Percentiles rank a stretch among this genome's conserved stretches.
Evolutionary conservation across 2,329 filamentous ascomycete species (phyloP).

Genomic region (Penicillium sclerotigenum): DNA sequence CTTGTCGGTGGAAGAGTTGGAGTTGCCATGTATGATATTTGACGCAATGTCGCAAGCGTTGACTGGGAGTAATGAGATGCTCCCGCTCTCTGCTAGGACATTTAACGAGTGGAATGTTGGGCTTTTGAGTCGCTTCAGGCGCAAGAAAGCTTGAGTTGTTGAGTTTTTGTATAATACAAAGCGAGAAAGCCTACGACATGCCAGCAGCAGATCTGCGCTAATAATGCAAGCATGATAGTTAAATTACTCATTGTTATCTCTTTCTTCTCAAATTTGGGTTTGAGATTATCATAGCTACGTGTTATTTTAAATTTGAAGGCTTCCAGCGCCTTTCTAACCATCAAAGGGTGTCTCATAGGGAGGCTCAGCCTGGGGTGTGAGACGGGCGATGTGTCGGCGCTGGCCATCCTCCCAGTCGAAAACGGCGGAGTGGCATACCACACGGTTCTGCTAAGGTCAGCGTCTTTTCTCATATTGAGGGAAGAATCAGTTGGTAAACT

Average conservation of each 20-base stretch:
- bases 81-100: conserved; percentile 49
- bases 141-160: neutral
- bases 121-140: conserved; percentile 47
- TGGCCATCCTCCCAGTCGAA: conserved; percentile 79
- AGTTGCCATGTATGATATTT: conserved; percentile 39
- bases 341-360: conserved; percentile 68
- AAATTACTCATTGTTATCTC: neutral
- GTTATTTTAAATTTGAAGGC: neutral
- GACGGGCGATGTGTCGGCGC: conserved; percentile 73
- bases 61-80: conserved; percentile 39
- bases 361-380: conserved; percentile 77
- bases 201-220: too few relatives aligned
- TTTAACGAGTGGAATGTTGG: conserved; percentile 57
- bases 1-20: conserved; percentile 50
- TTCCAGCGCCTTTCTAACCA: conserved; percentile 12
- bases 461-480: neutral
- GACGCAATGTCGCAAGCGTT: conserved; percentile 38
- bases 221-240: neutral
- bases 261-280: neutral
- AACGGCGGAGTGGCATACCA: conserved; percentile 74
- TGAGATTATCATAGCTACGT: neutral
- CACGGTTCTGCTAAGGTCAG: conserved; percentile 55
- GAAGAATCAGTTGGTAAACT: conserved; percentile 19
- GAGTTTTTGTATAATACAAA: neutral
- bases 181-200: neutral